Conservation (phyloP, 805 yeast genomes). For the Aciculoconidium aculeatum region DNA sequence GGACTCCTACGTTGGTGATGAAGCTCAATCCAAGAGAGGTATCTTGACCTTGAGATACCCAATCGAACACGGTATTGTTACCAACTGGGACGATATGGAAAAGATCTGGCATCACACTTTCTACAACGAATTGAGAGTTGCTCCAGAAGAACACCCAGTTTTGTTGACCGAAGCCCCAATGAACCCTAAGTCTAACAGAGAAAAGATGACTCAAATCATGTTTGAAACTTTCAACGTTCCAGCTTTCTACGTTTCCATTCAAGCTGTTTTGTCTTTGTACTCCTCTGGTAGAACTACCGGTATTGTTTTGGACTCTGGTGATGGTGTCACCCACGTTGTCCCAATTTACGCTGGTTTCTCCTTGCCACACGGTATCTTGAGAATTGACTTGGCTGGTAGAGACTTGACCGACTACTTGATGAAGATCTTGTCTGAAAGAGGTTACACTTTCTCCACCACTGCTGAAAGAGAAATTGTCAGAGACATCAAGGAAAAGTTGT, state of each 20-base stretch:
- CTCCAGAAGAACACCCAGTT: slow-evolving; percentile 99
- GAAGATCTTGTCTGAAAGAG: slow-evolving; percentile 98
- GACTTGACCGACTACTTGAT: slow-evolving; percentile 98
- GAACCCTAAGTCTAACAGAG: slow-evolving; percentile 99
- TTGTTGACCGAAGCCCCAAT: slow-evolving; percentile 99
- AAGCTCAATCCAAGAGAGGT: slow-evolving; percentile 99
- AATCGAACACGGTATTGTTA: slow-evolving; percentile 99
- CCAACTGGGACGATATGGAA: slow-evolving; percentile 99
- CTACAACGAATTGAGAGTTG: slow-evolving; percentile 99
- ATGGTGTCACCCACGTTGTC: slow-evolving; percentile 99
- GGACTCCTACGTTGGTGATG: slow-evolving; percentile 99
- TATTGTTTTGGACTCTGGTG: slow-evolving; percentile 99
- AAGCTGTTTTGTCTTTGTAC: slow-evolving; percentile 96
- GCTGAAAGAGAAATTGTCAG: slow-evolving; percentile 97
- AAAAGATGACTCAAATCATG: slow-evolving; percentile 99
- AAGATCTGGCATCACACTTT: slow-evolving; percentile 99
- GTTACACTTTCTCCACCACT: slow-evolving; percentile 96
- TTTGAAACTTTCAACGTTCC: slow-evolving; percentile 99
- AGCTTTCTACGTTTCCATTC: slow-evolving; percentile 98
- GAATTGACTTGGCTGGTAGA: slow-evolving; percentile 99
- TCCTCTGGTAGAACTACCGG: slow-evolving; percentile 99
- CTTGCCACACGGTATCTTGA: slow-evolving; percentile 95
- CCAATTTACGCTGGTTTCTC: slow-evolving; percentile 99
- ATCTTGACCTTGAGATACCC: slow-evolving; percentile 97
- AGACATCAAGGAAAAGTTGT: slow-evolving; percentile 96